These are phyloP conservation scores for Cryptococcus maquisensis DNA, from an alignment of 1,284 basidiomycete species.

Conservation along the genomic window DNA sequence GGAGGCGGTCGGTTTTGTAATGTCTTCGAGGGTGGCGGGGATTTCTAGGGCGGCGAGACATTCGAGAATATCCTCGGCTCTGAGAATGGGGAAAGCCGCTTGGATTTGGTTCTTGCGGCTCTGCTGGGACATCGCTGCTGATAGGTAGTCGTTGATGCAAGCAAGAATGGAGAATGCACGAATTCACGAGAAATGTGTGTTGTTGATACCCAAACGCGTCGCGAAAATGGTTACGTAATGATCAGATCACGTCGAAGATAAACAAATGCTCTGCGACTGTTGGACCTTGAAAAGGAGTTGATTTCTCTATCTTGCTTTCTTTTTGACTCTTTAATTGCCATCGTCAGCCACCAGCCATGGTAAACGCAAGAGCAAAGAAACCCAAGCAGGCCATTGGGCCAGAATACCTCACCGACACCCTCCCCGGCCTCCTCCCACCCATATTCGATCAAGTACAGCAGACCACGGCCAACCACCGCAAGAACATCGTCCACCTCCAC, in stretches of 20 bases:
- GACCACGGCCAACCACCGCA: constrained; percentile 79
- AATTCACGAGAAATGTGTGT: not conserved
- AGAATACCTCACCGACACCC: constrained; percentile 37
- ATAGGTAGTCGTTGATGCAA: too few species aligned
- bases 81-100: constrained; percentile 37
- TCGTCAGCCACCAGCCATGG: constrained; percentile 22
- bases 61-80: constrained; percentile 27
- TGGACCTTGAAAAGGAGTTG: too few species aligned
- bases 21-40: constrained; percentile 62
- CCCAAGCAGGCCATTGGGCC: constrained; percentile 12
- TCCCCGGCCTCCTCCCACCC: constrained; percentile 52
- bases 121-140: constrained; percentile 25
- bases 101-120: constrained; percentile 15
- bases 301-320: too few species aligned
- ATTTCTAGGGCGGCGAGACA: constrained; percentile 39
- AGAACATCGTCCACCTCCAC: constrained; percentile 82
- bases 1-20: constrained; percentile 63
- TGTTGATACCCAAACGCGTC: constrained; percentile 11
- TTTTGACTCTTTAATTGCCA: too few species aligned
- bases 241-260: constrained; percentile 12
- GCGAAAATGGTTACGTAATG: constrained; percentile 8
- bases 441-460: constrained; percentile 79
- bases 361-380: constrained; percentile 13
- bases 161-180: not conserved
- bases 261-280: not conserved